Conservation (phyloP, 1,284 basidiomycete genomes). For the Leccinum pachyderme region DNA sequence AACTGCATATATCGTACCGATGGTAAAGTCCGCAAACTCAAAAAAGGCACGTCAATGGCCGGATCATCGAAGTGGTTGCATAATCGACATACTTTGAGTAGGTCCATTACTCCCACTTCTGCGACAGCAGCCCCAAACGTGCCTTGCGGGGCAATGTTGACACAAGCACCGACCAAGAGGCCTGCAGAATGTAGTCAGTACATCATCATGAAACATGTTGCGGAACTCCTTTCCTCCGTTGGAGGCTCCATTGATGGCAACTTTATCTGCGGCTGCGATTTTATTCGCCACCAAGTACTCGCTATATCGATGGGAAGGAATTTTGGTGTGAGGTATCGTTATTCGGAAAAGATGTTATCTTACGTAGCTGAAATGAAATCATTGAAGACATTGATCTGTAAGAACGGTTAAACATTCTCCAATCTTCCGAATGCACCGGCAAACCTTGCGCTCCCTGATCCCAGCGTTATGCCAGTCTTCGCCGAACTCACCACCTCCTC, state of each 20-base stretch:
- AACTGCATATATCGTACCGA: conserved; percentile 43
- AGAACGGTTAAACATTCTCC: neutral
- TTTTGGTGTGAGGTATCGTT: neutral
- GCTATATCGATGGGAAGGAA: conserved; percentile 33
- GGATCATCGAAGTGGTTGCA: neutral
- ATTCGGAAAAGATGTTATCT: conserved; percentile 23
- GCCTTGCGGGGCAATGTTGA: conserved; percentile 76
- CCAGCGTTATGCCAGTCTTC: conserved; percentile 81
- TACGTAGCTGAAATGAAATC: conserved; percentile 81
- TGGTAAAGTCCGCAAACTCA: conserved; percentile 76
- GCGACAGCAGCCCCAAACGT: conserved; percentile 79
- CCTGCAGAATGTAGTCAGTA: conserved; percentile 40
- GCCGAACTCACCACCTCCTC: conserved; percentile 86
- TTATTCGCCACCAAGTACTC: conserved; percentile 72
- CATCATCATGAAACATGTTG: conserved; percentile 2
- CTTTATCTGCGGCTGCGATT: conserved; percentile 68
- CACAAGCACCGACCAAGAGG: conserved; percentile 74
- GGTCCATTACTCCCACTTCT: conserved; percentile 80
- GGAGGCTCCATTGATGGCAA: conserved; percentile 76
- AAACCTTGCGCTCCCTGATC: conserved; percentile 65
- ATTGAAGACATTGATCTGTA: conserved; percentile 72
- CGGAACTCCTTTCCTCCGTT: conserved; percentile 59
- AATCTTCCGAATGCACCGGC: conserved; percentile 10
- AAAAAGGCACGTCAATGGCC: conserved; percentile 8
- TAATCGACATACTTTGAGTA: conserved; percentile 59